These are phyloP conservation scores for Phytophthora foliorum DNA, from an alignment of 352 stramenopile genomes.

Conservation along the genomic window DNA sequence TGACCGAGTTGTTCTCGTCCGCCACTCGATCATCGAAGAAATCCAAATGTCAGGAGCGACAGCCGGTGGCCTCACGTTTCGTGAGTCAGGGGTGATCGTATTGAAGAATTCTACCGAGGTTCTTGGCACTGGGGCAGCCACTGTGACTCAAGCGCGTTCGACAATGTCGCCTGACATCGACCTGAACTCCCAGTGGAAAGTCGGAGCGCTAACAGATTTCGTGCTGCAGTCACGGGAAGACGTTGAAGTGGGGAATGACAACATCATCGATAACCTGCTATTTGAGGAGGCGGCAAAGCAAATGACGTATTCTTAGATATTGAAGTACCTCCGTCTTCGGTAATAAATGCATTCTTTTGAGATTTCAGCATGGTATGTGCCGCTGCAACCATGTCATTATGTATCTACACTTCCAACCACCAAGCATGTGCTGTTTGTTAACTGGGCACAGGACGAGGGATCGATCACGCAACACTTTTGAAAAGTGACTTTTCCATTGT, in stretches of 20 bases:
- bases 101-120: conserved; percentile 10
- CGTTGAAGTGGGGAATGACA: conserved; percentile 26
- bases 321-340: too few relatives aligned
- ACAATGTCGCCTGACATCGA: conserved; percentile 31
- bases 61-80: conserved; percentile 36
- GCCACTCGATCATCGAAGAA: conserved; percentile 39
- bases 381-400: too few relatives aligned
- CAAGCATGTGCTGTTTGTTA: too few relatives aligned
- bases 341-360: too few relatives aligned
- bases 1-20: conserved; percentile 35
- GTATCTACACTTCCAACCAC: too few relatives aligned
- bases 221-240: conserved; percentile 39
- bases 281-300: conserved; percentile 25
- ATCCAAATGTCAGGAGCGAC: conserved; percentile 31
- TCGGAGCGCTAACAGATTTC: conserved; percentile 50
- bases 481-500: too few relatives aligned
- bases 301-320: background rate
- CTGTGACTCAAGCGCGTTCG: conserved; percentile 32
- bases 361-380: too few relatives aligned
- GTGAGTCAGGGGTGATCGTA: conserved; percentile 43
- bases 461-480: too few relatives aligned
- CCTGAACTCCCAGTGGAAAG: conserved; percentile 36
- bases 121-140: conserved; percentile 10
- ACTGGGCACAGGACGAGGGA: too few relatives aligned
- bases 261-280: conserved; percentile 33